Base-by-base conservation (phyloP, 2,329 filamentous ascomycete species). In the Tolypocladium cylindrosporum region DNA sequence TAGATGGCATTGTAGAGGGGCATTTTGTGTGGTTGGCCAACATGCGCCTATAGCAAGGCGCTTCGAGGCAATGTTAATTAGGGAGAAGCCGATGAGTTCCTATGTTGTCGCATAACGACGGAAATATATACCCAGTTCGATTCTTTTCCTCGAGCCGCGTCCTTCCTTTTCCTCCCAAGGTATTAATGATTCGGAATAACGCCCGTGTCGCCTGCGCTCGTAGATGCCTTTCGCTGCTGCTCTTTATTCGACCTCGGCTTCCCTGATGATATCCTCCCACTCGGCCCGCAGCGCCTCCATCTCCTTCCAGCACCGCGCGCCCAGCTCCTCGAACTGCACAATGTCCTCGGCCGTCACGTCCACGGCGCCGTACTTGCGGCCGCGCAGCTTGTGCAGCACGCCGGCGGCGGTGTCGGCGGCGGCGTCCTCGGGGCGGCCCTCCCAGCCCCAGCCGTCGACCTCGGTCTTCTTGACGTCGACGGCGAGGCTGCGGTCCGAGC, bases 371-470 rank as follows among this genome's bases (percentile, higher is more conserved):
- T 77, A 76, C 70, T 83, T 86, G 61, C 90, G 78, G 0, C 83
- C 84, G 13, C 79, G 77, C 31, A 78, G 74, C 65, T 76, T 79
- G 50, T 76, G 73, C 63, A 84, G 74, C 57, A 78, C 74, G 3
- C 78, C 78, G 51, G 73, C 66, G 45, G 75, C 72, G 0, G 64
- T 65, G 67, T 80, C 82, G 2, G 74, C 72, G 9, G 74, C 63
- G 50, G 74, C 72, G 42, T 77, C 74, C 61, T 79, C 78, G n/a
- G 79, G 75, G 11, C 72, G 75, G 57, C 88, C 86, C 62, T 83
- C 76, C 72, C 85, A 87, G 0, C 91, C 92, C 91, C 92, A 97
- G 9, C 91, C 90, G 50, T 90, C 85, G 3, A 96, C 87, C 71
- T 96, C 90, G 1, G 91, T 95, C 66, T 84, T 84, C 72, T 87